phyloP scores from a whole-genome alignment of 441 rosid species.

The Theobroma grandiflorum region DNA sequence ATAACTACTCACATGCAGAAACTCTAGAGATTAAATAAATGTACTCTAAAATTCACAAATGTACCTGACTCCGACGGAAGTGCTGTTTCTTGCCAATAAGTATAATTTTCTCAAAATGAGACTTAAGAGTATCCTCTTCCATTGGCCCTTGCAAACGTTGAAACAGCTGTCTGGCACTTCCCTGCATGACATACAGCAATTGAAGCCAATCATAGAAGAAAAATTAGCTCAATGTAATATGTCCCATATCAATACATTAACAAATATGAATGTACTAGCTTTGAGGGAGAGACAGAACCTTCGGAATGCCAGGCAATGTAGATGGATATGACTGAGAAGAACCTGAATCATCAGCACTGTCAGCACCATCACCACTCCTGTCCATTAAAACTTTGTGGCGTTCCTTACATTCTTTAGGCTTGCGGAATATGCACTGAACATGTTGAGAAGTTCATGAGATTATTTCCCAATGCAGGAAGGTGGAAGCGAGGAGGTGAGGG shows the following conservation, averaged over 20 bases:
- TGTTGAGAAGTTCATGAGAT: conserved; percentile 27
- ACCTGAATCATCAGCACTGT: conserved; percentile 99
- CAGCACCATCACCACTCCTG: conserved; percentile 95
- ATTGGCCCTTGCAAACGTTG: conserved; percentile 98
- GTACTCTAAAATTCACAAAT: conserved; percentile 21
- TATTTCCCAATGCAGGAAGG: conserved; percentile 17
- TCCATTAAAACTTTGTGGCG: conserved; percentile 97
- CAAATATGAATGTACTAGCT: not conserved
- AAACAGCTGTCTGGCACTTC: conserved; percentile 99
- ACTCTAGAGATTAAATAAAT: conserved; percentile 13
- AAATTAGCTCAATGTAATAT: conserved; percentile 35
- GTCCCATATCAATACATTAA: conserved; percentile 26
- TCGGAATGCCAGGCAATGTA: conserved; percentile 99
- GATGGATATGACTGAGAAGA: conserved; percentile 99
- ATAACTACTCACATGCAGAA: conserved; percentile 2
- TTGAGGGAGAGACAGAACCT: conserved; percentile 50
- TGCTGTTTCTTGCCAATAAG: conserved; percentile 82
- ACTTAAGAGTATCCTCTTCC: conserved; percentile 95
- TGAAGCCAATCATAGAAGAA: conserved; percentile 29
- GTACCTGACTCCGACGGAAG: conserved; percentile 75
- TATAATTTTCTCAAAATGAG: conserved; percentile 97
- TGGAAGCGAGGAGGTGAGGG: not conserved
- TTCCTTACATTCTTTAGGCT: conserved; percentile 95
- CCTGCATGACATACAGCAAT: conserved; percentile 64
- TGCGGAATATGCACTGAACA: conserved; percentile 90